A percentile compares a stretch with the other conserved stretches of the same genome.
Evolutionary conservation across 768 basidiomycete species (phyloP).

Genomic region (Auricularia cornea): DNA sequence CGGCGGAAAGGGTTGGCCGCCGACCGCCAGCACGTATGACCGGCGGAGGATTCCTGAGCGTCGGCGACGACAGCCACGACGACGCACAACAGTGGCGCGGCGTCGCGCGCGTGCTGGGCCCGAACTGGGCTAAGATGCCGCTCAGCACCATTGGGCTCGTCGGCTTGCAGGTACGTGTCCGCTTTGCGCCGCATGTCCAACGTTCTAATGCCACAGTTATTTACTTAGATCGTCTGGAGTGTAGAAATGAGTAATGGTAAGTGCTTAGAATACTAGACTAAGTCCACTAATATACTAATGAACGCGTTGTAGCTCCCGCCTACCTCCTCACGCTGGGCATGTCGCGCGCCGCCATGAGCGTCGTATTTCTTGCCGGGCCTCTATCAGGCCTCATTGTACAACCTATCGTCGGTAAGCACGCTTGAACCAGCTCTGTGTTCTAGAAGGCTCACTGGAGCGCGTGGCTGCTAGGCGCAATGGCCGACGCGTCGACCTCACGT

Average conservation of each 20-base stretch:
- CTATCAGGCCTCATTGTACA: slow-evolving; percentile 86
- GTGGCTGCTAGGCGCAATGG: slow-evolving; percentile 42
- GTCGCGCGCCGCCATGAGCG: slow-evolving; percentile 76
- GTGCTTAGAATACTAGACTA: background rate
- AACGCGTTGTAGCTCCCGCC: slow-evolving; percentile 50
- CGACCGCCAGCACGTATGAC: background rate
- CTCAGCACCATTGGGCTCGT: slow-evolving; percentile 69
- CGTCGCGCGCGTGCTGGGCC: slow-evolving; percentile 54
- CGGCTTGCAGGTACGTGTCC: slow-evolving; percentile 54
- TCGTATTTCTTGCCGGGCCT: slow-evolving; percentile 90
- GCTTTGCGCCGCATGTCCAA: background rate
- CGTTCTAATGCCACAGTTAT: background rate
- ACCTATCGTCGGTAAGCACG: slow-evolving; percentile 65
- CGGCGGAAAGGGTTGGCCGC: background rate
- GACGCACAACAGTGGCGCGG: slow-evolving; percentile 39
- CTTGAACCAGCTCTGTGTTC: background rate
- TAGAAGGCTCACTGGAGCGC: background rate
- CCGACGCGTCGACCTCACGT: slow-evolving; percentile 75
- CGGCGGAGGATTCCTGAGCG: background rate
- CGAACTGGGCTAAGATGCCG: slow-evolving; percentile 57
- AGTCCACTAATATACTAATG: slow-evolving; percentile 26
- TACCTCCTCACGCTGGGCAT: slow-evolving; percentile 86
- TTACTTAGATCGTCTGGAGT: slow-evolving; percentile 62
- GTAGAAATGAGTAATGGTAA: slow-evolving; percentile 88
- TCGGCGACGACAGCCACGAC: slow-evolving; percentile 10